Evolutionary conservation across 805 yeast genomes (phyloP), one percentile per base, ranked within the genome.

Genomic region (Suhomyces sp.): DNA sequence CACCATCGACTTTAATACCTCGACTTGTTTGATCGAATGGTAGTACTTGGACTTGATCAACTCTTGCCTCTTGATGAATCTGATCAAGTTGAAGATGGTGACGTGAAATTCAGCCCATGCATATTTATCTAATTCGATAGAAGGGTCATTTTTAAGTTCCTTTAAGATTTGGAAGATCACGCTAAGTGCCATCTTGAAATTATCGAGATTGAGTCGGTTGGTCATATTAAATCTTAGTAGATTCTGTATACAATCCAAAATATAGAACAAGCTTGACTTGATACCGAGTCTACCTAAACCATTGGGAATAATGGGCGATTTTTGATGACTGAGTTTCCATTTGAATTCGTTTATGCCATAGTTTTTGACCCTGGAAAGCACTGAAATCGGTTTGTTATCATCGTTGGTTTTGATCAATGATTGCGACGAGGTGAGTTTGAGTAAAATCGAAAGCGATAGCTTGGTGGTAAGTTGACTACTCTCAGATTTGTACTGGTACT

Each of bases 271-370:
- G 9, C 68, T 52, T 2, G 72, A 62, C 43, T 71, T 72, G 44
- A 52, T 52, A 2, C 66, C 68, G 21, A 57, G 58, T 6, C 63
- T 56, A 2, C 59, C 62, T 1, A 52, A 17, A 51, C 60, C 61
- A 40, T 56, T 53, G 10, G 75, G 75, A 3, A 75, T 56, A 9
- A 68, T 48, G 1, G 79, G 78, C 12, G 56, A 49, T 47, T 60
- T 63, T 49, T 75, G 79, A 51, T 73, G 80, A 33, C 76, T 71
- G 41, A 75, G 57, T 55, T 75, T 75, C 76, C 77, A 75, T 49
- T 66, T 66, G 59, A 64, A 65, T 51, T 74, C 78, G 47, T 75
- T 66, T 50, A 65, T 63, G 21, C 60, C 54, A 31, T 53, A 60
- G 6, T 58, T 24, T 20, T 54, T 53, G 3, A 58, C 40, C 8